Evolutionary conservation across 2,329 filamentous ascomycete genomes (phyloP).

Genomic region (Phyllosticta citriasiana): DNA sequence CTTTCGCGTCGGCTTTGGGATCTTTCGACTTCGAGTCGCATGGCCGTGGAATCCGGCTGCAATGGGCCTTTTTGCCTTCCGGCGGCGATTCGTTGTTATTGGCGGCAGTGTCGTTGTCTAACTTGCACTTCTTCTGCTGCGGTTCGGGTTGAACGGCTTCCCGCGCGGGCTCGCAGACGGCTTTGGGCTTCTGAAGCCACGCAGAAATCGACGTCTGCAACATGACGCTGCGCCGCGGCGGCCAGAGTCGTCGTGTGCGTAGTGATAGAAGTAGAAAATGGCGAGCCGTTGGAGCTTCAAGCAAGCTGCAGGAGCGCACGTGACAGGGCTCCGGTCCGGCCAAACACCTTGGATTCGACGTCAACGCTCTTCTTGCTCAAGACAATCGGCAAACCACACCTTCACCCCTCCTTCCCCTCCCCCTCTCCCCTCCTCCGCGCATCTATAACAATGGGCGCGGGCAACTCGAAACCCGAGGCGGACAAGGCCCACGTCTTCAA

Average conservation of each 20-base stretch:
- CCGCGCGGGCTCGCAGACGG: slow-evolving; percentile 13
- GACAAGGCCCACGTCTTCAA: slow-evolving; percentile 49
- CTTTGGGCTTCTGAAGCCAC: slow-evolving; percentile 38
- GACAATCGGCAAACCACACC: slow-evolving; percentile 2
- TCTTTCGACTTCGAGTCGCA: not conserved
- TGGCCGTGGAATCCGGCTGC: not conserved
- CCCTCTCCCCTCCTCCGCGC: not conserved
- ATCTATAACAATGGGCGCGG: slow-evolving; percentile 46
- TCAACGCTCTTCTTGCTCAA: not conserved
- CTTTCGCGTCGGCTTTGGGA: not conserved
- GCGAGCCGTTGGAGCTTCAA: not conserved
- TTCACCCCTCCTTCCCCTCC: not conserved
- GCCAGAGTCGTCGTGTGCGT: not conserved
- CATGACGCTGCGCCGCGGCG: slow-evolving; percentile 18
- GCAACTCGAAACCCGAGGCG: slow-evolving; percentile 50
- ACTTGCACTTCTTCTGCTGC: not conserved
- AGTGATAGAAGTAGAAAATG: not conserved
- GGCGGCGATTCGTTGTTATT: not conserved
- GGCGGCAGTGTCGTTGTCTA: not conserved
- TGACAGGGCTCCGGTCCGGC: not conserved
- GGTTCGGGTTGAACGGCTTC: slow-evolving; percentile 1
- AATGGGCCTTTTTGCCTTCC: not conserved
- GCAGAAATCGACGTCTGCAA: slow-evolving; percentile 37
- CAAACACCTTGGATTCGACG: slow-evolving; percentile 1
- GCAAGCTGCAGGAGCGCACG: slow-evolving; percentile 1